A percentile compares a stretch with the other conserved stretches of the same genome.
Conservation (phyloP, 2,329 filamentous ascomycete genomes). For the Shiraia sp. region DNA sequence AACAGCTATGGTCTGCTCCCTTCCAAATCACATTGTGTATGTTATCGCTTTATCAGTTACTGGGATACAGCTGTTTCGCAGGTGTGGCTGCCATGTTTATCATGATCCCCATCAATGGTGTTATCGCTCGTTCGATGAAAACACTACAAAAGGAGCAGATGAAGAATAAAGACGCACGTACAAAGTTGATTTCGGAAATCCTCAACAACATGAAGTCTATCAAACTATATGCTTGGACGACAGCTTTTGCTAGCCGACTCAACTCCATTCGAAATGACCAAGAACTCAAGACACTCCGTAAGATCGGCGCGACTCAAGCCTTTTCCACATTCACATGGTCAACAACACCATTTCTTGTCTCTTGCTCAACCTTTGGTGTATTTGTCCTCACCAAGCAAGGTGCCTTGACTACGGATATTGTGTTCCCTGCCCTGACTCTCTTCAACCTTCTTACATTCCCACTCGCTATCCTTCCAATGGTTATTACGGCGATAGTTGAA, state of each 20-base stretch:
- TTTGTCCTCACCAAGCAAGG: constrained; percentile 83
- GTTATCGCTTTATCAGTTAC: constrained; percentile 91
- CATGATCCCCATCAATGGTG: constrained; percentile 95
- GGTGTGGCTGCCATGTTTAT: constrained; percentile 93
- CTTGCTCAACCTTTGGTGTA: constrained; percentile 92
- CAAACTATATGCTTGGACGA: constrained; percentile 97
- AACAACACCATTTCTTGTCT: constrained; percentile 95
- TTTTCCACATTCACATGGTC: constrained; percentile 98
- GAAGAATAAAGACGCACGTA: constrained; percentile 97
- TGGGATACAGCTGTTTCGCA: constrained; percentile 93
- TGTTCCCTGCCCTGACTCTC: constrained; percentile 88
- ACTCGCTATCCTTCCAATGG: constrained; percentile 91
- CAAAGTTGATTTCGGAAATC: constrained; percentile 93
- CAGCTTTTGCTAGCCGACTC: constrained; percentile 95
- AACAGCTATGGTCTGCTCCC: constrained; percentile 94
- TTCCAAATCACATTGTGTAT: constrained; percentile 97
- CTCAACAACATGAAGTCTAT: constrained; percentile 99
- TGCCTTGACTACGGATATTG: constrained; percentile 89
- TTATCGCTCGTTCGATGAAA: constrained; percentile 93
- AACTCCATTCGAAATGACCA: constrained; percentile 95
- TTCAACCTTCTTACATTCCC: constrained; percentile 98
- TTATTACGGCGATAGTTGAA: constrained; percentile 95
- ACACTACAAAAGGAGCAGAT: constrained; percentile 93
- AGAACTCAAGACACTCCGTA: constrained; percentile 91
- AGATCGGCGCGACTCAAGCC: constrained; percentile 92